Percentiles rank a stretch among this genome's conserved stretches.
Evolutionary conservation across 768 basidiomycete species (phyloP).

Genomic region (Pholiota microspora): DNA sequence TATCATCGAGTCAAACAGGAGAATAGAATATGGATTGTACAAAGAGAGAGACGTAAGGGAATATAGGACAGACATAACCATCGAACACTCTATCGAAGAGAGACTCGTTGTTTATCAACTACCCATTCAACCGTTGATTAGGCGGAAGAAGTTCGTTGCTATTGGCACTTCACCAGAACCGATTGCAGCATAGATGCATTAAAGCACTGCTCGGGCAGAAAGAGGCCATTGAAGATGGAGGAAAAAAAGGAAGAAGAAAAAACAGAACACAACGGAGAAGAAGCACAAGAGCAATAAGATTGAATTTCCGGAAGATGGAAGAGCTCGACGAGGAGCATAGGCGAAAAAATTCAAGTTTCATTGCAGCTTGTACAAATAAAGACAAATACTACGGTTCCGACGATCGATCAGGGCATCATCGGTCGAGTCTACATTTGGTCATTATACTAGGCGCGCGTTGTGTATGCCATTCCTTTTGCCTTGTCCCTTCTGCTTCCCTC

Average conservation of each 20-base stretch:
- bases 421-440: too few species aligned
- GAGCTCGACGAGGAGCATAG: not conserved
- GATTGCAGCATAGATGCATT: conserved; percentile 60
- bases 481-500: not conserved
- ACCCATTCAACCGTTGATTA: conserved; percentile 58
- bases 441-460: too few species aligned
- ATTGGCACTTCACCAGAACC: conserved; percentile 82
- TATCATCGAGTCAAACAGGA: too few species aligned
- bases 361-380: not conserved
- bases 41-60: not conserved
- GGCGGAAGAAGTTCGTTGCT: conserved; percentile 47
- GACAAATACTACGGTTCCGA: not conserved
- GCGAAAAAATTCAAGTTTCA: not conserved
- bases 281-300: conserved; percentile 1
- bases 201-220: conserved; percentile 77
- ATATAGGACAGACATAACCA: conserved; percentile 32
- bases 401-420: too few species aligned
- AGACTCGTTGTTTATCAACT: conserved; percentile 33
- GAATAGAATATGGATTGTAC: too few species aligned
- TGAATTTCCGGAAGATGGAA: not conserved
- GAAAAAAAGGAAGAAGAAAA: not conserved
- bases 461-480: not conserved
- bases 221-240: conserved; percentile 45
- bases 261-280: conserved; percentile 8
- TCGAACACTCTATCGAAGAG: conserved; percentile 30